A percentile compares a stretch with the other conserved stretches of the same genome.
phyloP scores from a whole-genome alignment of 164 flowering plant genomes.

The Taxillus chinensis region DNA sequence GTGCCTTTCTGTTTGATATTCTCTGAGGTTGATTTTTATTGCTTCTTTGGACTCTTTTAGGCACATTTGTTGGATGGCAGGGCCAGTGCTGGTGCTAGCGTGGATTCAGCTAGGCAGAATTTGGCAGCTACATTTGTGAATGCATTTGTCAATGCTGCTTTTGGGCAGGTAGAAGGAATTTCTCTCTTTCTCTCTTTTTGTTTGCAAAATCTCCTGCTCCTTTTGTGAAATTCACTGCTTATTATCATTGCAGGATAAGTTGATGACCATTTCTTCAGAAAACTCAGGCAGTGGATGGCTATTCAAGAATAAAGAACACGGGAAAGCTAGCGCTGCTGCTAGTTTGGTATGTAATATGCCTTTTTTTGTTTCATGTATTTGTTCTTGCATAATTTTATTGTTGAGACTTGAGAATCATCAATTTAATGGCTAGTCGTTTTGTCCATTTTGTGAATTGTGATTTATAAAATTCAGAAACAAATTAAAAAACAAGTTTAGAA shows the following conservation, averaged over 20 bases:
- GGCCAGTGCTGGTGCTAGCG: constrained; percentile 91
- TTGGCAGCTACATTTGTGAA: constrained; percentile 97
- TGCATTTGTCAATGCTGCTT: constrained; percentile 99
- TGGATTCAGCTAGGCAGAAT: constrained; percentile 97
- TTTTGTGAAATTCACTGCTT: constrained; percentile 5
- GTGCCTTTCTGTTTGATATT: background rate
- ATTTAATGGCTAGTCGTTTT: too few relatives aligned
- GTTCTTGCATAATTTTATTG: too few relatives aligned
- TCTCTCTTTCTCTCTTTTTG: background rate
- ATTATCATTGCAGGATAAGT: constrained; percentile 60
- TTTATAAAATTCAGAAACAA: too few relatives aligned
- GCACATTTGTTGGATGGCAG: constrained; percentile 96
- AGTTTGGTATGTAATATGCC: constrained; percentile 58
- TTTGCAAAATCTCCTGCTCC: background rate
- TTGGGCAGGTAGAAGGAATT: constrained; percentile 65
- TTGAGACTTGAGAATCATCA: too few relatives aligned
- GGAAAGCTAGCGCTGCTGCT: constrained; percentile 99
- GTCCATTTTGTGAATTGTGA: too few relatives aligned
- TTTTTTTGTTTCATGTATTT: background rate
- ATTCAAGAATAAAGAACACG: constrained; percentile 96
- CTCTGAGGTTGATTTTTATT: background rate
- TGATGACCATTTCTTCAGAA: constrained; percentile 84
- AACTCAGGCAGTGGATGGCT: constrained; percentile 81
- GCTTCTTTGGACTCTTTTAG: constrained; percentile 21
- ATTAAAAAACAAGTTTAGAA: too few relatives aligned